These are phyloP conservation scores for Trichoderma endophyticum DNA, from an alignment of 2,329 filamentous ascomycete genomes.

Conservation along the genomic window DNA sequence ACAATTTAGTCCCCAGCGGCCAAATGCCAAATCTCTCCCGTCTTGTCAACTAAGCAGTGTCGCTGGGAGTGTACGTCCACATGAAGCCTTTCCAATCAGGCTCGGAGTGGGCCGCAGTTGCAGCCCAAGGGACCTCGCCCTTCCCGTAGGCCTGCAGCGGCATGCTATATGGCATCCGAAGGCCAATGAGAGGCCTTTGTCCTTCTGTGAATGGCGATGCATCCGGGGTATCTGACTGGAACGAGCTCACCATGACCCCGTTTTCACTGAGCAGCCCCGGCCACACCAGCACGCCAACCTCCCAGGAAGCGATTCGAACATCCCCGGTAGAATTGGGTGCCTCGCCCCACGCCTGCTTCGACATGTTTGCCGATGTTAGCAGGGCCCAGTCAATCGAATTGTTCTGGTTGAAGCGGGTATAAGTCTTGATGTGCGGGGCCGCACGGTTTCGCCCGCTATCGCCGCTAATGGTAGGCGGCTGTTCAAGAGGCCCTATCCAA, in stretches of 20 bases:
- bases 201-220: slow-evolving; percentile 23
- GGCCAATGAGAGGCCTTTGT: slow-evolving; percentile 52
- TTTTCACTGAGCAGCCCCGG: slow-evolving; percentile 54
- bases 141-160: slow-evolving; percentile 65
- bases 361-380: slow-evolving; percentile 86
- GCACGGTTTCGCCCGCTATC: slow-evolving; percentile 64
- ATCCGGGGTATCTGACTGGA: slow-evolving; percentile 56
- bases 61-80: slow-evolving; percentile 32
- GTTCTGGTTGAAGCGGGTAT: slow-evolving; percentile 61
- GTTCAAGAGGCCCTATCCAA: slow-evolving; percentile 28
- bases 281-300: slow-evolving; percentile 82
- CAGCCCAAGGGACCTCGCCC: slow-evolving; percentile 74
- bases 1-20: neutral
- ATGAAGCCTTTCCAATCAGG: slow-evolving; percentile 57
- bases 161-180: slow-evolving; percentile 79
- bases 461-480: slow-evolving; percentile 20
- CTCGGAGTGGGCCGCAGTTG: slow-evolving; percentile 55
- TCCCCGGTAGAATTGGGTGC: slow-evolving; percentile 54
- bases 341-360: slow-evolving; percentile 85
- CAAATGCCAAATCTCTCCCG: neutral
- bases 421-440: slow-evolving; percentile 88
- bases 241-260: slow-evolving; percentile 65
- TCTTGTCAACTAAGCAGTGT: neutral
- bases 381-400: slow-evolving; percentile 75
- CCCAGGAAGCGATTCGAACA: slow-evolving; percentile 74